phyloP scores from a whole-genome alignment of 106 monocot species.

The Dioscorea zingiberensis region DNA sequence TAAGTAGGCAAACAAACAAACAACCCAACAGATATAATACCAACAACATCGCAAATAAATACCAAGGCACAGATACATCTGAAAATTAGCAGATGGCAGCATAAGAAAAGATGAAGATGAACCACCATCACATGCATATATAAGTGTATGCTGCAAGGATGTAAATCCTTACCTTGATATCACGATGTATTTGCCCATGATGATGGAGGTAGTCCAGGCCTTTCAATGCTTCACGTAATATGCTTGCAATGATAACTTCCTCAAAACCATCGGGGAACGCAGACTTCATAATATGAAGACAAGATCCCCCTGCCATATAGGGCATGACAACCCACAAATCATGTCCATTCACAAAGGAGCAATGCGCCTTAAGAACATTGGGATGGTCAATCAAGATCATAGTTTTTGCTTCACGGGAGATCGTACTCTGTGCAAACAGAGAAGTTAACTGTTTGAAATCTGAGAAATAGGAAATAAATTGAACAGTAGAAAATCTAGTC shows the following conservation, averaged over 20 bases:
- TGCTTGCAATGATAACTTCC: conserved; percentile 40
- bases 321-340: conserved; percentile 65
- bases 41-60: too few species aligned
- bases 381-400: conserved; percentile 53
- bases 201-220: conserved; percentile 48
- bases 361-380: conserved; percentile 42
- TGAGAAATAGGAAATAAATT: not conserved
- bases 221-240: conserved; percentile 37
- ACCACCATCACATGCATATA: not conserved
- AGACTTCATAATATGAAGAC: conserved; percentile 57
- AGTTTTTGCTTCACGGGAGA: conserved; percentile 42
- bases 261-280: conserved; percentile 49
- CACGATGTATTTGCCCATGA: conserved; percentile 55
- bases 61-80: too few species aligned
- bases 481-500: not conserved
- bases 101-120: too few species aligned
- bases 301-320: conserved; percentile 59
- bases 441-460: not conserved
- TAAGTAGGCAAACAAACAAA: too few species aligned
- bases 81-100: too few species aligned
- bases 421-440: conserved; percentile 21
- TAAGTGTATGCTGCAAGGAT: not conserved
- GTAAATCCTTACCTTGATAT: conserved; percentile 38
- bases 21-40: too few species aligned
- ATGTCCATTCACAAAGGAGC: conserved; percentile 40